A percentile compares a stretch with the other conserved stretches of the same genome.
phyloP scores from a whole-genome alignment of 495 filamentous ascomycete species.

The Talaromyces nanjingensis region DNA sequence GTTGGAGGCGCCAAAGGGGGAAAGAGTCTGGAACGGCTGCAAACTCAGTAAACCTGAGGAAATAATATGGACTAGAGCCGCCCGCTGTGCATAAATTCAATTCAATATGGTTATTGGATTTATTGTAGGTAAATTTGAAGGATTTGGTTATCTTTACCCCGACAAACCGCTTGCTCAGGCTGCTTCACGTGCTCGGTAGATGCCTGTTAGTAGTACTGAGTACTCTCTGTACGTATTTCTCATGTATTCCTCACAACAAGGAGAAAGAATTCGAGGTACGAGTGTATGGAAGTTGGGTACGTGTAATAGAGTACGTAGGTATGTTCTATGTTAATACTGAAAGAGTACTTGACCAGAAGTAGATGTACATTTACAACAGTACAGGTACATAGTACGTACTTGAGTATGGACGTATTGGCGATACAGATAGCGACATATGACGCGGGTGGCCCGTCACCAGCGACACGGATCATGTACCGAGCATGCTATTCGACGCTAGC shows the following conservation, averaged over 20 bases:
- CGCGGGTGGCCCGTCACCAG: constrained; percentile 9
- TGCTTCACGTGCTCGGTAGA: not conserved
- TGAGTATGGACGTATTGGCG: not conserved
- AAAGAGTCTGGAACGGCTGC: constrained; percentile 1
- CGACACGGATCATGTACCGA: constrained; percentile 12
- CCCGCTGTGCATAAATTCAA: not conserved
- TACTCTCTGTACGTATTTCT: not conserved
- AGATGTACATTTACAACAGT: not conserved
- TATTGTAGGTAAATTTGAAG: not conserved
- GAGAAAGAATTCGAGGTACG: not conserved
- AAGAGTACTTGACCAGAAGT: not conserved
- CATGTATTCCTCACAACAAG: not conserved
- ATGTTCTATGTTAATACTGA: not conserved
- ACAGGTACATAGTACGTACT: not conserved
- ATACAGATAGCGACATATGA: not conserved
- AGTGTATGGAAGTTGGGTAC: not conserved
- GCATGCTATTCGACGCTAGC: not conserved
- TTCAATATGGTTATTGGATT: not conserved
- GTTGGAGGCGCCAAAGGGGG: not conserved
- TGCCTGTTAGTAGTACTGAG: too few species aligned
- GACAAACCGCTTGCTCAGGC: not conserved
- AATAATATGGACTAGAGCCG: not conserved
- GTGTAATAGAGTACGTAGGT: not conserved
- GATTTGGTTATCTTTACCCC: not conserved
- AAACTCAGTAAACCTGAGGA: not conserved